Percentiles rank a stretch among this genome's conserved stretches.
phyloP scores from a whole-genome alignment of 345 rosid genomes.

The Corchorus olitorius region DNA sequence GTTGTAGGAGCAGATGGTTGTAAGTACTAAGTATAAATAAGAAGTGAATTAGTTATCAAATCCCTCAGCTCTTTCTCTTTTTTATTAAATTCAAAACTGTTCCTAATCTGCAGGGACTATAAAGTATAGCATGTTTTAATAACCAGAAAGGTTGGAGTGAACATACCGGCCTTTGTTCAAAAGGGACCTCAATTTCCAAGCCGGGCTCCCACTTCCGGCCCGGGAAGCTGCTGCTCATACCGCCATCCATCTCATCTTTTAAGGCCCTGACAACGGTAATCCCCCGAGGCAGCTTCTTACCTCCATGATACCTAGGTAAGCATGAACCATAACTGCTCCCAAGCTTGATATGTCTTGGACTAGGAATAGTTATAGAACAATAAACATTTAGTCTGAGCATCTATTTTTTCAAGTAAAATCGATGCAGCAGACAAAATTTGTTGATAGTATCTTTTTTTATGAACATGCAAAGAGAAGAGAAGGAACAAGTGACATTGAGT shows the following conservation, averaged over 20 bases:
- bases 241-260: conserved; percentile 58
- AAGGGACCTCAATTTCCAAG: conserved; percentile 82
- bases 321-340: conserved; percentile 48
- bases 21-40: conserved; percentile 24
- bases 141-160: neutral
- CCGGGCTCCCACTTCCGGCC: conserved; percentile 89
- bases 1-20: conserved; percentile 16
- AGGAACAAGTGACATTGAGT: conserved; percentile 12
- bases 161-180: conserved; percentile 90
- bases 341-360: conserved; percentile 44
- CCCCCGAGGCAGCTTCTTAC: conserved; percentile 35
- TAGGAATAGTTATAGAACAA: conserved; percentile 51
- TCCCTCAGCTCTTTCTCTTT: neutral
- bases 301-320: conserved; percentile 31
- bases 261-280: conserved; percentile 56
- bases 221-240: conserved; percentile 54
- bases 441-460: conserved; percentile 2
- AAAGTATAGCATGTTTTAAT: neutral
- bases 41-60: neutral
- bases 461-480: conserved; percentile 25
- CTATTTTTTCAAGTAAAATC: conserved; percentile 2
- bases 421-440: neutral
- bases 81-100: neutral
- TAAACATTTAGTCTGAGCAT: conserved; percentile 68
- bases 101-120: neutral